These are phyloP conservation scores for Mycena indigotica DNA, from an alignment of 768 basidiomycete species.

Conservation along the genomic window DNA sequence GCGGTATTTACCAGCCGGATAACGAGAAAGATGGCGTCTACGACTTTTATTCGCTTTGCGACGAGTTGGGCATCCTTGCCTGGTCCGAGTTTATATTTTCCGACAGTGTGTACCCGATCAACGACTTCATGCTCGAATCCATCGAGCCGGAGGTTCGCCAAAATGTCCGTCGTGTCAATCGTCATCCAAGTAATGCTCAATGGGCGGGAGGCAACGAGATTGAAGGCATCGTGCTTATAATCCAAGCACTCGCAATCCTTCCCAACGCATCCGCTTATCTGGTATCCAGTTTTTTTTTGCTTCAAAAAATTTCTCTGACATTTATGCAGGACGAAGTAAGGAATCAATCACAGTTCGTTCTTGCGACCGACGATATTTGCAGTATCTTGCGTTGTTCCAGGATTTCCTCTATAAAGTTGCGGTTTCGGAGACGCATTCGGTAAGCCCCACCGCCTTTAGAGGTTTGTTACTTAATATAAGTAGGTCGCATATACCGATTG, in stretches of 20 bases:
- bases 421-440: conserved; percentile 52
- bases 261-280: conserved; percentile 50
- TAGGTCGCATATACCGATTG: conserved; percentile 63
- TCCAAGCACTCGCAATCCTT: conserved; percentile 34
- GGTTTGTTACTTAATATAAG: background rate
- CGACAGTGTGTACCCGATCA: conserved; percentile 57
- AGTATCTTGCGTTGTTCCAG: conserved; percentile 56
- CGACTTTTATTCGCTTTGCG: conserved; percentile 58
- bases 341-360: no score
- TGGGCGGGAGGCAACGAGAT: conserved; percentile 68
- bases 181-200: conserved; percentile 58
- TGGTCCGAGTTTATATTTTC: conserved; percentile 68
- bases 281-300: conserved; percentile 15
- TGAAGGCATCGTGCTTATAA: conserved; percentile 53
- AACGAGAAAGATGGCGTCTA: conserved; percentile 51
- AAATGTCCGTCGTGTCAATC: conserved; percentile 56
- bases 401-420: conserved; percentile 53
- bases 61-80: conserved; percentile 60
- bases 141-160: conserved; percentile 59
- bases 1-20: conserved; percentile 52
- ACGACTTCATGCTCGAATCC: conserved; percentile 52
- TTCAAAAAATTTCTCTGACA: no score
- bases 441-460: conserved; percentile 22
- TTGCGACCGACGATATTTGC: no score
- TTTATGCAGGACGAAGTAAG: no score